Evolutionary conservation across 2,329 filamentous ascomycete genomes (phyloP), one percentile per base, ranked within the genome.

Genomic region (Aureobasidium sp.): DNA sequence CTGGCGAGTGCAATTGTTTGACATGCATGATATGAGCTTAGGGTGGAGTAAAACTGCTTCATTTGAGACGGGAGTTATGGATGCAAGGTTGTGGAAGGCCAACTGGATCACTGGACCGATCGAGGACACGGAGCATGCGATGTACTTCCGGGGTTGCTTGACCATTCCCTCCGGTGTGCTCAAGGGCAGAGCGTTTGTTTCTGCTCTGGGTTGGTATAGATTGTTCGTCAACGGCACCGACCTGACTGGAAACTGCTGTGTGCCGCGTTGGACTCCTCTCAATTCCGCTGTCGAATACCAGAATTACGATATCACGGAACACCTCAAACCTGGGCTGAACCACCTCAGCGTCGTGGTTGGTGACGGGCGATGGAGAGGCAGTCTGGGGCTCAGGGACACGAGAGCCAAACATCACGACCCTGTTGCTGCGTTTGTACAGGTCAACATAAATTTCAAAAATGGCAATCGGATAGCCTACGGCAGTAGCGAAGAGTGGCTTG

Each of bases 91-190:
- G 13, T 60, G 57, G 57, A 60, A 60, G n/a, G 57, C 57, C 20
- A 60, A 51, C 20, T 60, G 57, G 57, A 60, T 60, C 27, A 60
- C 57, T n/a, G 57, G 57, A 32, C 57, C 57, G 17, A 46, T 37
- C 6, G 57, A 51, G 34, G 57, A 60, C 9, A 60, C 57, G 5
- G 57, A 60, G 36, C 57, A 60, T 26, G 57, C 46, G 3, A 60
- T 60, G 57, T 60, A 60, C 15, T 60, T 60, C 34, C 44, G 57
- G 3, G 46, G 57, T 10, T 39, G 44, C n/a, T 23, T 60, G 46
- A 51, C 44, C 5, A 20, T 60, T 4, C 36, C 57, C 2, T n/a
- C 26, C 12, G 46, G 46, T 13, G 46, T 60, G 12, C n/a, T 60
- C 15, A 60, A 60, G 12, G 57, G 44, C 7, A 44, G 57, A 8